Percentiles rank a stretch among this genome's conserved stretches.
Conservation (phyloP, 192 early-diverging fungal species). For the Coemansia sp. region DNA sequence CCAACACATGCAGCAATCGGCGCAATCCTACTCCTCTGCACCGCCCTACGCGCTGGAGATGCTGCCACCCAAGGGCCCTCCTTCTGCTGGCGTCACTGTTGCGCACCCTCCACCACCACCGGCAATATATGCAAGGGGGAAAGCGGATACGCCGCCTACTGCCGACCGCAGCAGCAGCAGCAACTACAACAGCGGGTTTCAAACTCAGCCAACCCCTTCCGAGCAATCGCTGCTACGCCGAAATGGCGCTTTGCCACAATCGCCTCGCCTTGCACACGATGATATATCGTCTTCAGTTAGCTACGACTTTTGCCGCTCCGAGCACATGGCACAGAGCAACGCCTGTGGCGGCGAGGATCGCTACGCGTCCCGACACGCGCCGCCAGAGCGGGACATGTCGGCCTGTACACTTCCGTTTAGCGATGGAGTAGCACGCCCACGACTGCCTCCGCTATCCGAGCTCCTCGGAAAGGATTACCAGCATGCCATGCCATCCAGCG, state of each 20-base stretch:
- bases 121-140: conserved; percentile 53
- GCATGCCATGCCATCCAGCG: conserved; percentile 22
- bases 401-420: conserved; percentile 37
- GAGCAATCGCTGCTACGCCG: neutral
- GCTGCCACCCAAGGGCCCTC: conserved; percentile 17
- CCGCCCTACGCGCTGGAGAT: conserved; percentile 30
- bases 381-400: conserved; percentile 11
- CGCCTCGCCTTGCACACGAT: neutral
- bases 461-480: conserved; percentile 50
- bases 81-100: neutral
- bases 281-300: neutral
- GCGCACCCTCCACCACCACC: conserved; percentile 22
- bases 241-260: neutral
- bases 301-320: neutral
- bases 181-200: conserved; percentile 10
- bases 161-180: conserved; percentile 21
- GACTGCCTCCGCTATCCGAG: conserved; percentile 49
- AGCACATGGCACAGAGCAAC: neutral
- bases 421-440: conserved; percentile 35
- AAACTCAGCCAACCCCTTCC: neutral
- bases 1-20: conserved; percentile 52
- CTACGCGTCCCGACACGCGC: neutral
- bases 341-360: neutral
- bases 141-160: conserved; percentile 22
- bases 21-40: conserved; percentile 40